Base-by-base conservation (phyloP, 2,329 filamentous ascomycete genomes). In the Pseudocercospora pini-densiflorae region DNA sequence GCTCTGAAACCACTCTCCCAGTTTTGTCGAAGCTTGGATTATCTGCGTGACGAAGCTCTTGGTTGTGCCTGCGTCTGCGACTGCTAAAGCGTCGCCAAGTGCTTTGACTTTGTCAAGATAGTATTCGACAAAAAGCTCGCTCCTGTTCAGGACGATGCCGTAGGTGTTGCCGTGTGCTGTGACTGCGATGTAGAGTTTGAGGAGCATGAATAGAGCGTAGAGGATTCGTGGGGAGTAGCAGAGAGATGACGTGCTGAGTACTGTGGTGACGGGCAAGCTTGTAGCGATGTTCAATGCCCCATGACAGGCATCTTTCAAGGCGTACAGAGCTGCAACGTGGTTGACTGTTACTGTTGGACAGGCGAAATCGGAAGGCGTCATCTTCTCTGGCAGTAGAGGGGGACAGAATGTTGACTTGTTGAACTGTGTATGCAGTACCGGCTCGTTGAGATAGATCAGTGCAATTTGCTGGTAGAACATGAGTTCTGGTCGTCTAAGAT, bases 181-280 rank as follows among this genome's bases (percentile, higher is more conserved):
- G 3, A 70, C 64, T 8, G 74, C 73, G 21, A 76, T 71, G 62
- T 75, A 72, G 8, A 74, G 59, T 33, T 69, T 72, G 10, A 67
- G 21, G 2, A 72, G 47, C 3, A 65, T 60, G 51, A 66, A 59
- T 3, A 69, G 57, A 5, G 67, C 61, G 57, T 66, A 69, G 7
- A 68, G 63, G 14, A 69, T 63, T 5, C 70, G 29, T 1, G 70
- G 70, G 4, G 60, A 64, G 61, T 68, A 70, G 5, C 66, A 62
- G 1, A 70, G 31, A 3, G 61, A 61, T n/a, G 62, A 59, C 10
- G 55, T 53, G 19, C 40, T 53, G n/a, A 64, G 58, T 12, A 67
- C 36, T 3, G 21, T 62, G 0, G 51, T 21, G 3, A 59, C 21
- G 4, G 60, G 33, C 3, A 68, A 16, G 9, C 51, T 23, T 7